Conservation (phyloP, 371 early-diverging fungal genomes). For the Sporodiniella umbellata region DNA sequence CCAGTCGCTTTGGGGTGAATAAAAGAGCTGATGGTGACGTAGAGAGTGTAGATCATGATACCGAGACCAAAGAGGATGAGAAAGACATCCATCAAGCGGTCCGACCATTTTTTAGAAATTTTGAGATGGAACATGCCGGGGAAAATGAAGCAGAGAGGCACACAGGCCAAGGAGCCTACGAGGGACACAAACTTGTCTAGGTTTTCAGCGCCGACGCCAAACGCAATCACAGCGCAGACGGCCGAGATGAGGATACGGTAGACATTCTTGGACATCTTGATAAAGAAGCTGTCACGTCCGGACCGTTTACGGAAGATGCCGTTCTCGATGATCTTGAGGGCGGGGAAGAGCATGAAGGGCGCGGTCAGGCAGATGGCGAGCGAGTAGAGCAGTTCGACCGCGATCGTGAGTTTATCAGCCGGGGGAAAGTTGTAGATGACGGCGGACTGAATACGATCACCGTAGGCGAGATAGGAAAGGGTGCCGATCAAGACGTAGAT, state of each 20-base stretch:
- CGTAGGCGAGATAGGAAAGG: conserved; percentile 69
- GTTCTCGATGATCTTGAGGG: conserved; percentile 69
- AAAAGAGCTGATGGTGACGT: conserved; percentile 29
- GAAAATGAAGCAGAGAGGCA: conserved; percentile 66
- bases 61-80: conserved; percentile 51
- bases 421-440: conserved; percentile 69
- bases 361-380: conserved; percentile 71
- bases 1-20: conserved; percentile 19
- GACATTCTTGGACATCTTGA: conserved; percentile 72
- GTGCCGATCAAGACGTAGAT: conserved; percentile 66
- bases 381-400: conserved; percentile 67
- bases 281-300: conserved; percentile 27
- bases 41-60: conserved; percentile 42
- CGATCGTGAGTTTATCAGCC: conserved; percentile 37
- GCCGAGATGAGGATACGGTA: conserved; percentile 47
- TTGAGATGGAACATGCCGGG: conserved; percentile 66
- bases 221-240: conserved; percentile 53
- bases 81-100: conserved; percentile 27
- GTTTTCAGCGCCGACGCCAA: conserved; percentile 55
- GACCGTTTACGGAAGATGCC: conserved; percentile 37
- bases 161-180: conserved; percentile 49
- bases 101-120: conserved; percentile 27
- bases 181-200: conserved; percentile 71
- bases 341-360: conserved; percentile 73
- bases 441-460: conserved; percentile 62